Evolutionary conservation across 768 basidiomycete genomes (phyloP).

Genomic region (Obba rivulosa): DNA sequence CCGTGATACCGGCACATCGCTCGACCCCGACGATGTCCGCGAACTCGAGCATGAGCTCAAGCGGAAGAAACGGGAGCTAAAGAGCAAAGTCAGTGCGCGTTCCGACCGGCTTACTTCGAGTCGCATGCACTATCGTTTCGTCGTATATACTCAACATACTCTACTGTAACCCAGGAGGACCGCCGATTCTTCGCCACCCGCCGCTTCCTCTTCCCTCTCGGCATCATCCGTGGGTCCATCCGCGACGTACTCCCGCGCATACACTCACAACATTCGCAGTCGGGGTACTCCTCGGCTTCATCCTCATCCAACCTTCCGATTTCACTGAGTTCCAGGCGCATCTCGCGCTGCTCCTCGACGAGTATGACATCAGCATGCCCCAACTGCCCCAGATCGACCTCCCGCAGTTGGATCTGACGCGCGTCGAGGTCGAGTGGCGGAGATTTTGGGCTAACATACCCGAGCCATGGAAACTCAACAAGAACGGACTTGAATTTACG

Average conservation of each 20-base stretch:
- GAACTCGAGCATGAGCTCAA: too few relatives aligned
- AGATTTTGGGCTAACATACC: conserved; percentile 64
- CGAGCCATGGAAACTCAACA: conserved; percentile 77
- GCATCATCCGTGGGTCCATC: conserved; percentile 43
- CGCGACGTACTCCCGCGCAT: neutral
- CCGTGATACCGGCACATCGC: too few relatives aligned
- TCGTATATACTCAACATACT: too few relatives aligned
- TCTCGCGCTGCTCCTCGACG: conserved; percentile 58
- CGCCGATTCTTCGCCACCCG: conserved; percentile 29
- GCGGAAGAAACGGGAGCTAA: too few relatives aligned
- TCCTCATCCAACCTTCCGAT: conserved; percentile 61
- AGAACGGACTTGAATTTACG: conserved; percentile 75
- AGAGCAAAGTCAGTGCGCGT: too few relatives aligned
- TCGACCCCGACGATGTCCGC: too few relatives aligned
- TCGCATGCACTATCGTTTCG: too few relatives aligned
- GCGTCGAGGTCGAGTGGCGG: conserved; percentile 68
- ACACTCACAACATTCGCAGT: conserved; percentile 35
- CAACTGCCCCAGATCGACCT: conserved; percentile 61
- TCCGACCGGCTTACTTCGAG: too few relatives aligned
- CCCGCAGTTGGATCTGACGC: conserved; percentile 61
- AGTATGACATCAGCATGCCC: conserved; percentile 65
- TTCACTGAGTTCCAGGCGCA: conserved; percentile 66
- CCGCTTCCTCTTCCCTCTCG: conserved; percentile 67
- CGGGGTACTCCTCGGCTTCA: conserved; percentile 57
- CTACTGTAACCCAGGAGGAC: conserved; percentile 10